Percentiles rank a stretch among this genome's conserved stretches.
Conservation (phyloP, 345 rosid species). For the Acer yangbiense region DNA sequence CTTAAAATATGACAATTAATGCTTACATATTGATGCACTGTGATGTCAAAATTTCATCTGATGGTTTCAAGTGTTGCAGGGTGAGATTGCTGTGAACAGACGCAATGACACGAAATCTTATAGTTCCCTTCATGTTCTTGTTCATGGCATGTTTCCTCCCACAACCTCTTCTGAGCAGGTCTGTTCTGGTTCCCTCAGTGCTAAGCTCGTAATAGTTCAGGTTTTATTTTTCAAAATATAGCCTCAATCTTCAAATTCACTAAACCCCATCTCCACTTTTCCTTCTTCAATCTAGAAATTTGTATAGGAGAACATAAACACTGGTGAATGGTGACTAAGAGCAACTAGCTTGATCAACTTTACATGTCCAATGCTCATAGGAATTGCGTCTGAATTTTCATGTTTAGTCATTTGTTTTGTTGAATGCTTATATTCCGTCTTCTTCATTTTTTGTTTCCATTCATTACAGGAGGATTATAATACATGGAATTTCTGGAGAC, state of each 20-base stretch:
- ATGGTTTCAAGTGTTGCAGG: conserved; percentile 52
- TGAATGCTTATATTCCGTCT: conserved; percentile 10
- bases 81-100: conserved; percentile 84
- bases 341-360: not conserved
- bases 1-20: conserved; percentile 4
- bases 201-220: not conserved
- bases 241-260: not conserved
- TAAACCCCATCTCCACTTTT: not conserved
- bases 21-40: not conserved
- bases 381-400: conserved; percentile 3
- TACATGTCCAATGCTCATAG: not conserved
- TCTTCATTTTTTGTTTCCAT: conserved; percentile 4
- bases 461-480: conserved; percentile 80
- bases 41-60: conserved; percentile 13
- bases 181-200: conserved; percentile 9
- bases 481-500: conserved; percentile 92
- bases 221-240: not conserved
- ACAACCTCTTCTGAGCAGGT: conserved; percentile 73
- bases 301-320: not conserved
- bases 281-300: conserved; percentile 3
- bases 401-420: not conserved
- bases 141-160: conserved; percentile 86
- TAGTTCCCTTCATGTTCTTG: conserved; percentile 76
- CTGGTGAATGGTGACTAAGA: not conserved
- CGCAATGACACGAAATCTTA: conserved; percentile 86